These are phyloP conservation scores for Amanita molliuscula DNA, from an alignment of 768 basidiomycete species.

Conservation along the genomic window DNA sequence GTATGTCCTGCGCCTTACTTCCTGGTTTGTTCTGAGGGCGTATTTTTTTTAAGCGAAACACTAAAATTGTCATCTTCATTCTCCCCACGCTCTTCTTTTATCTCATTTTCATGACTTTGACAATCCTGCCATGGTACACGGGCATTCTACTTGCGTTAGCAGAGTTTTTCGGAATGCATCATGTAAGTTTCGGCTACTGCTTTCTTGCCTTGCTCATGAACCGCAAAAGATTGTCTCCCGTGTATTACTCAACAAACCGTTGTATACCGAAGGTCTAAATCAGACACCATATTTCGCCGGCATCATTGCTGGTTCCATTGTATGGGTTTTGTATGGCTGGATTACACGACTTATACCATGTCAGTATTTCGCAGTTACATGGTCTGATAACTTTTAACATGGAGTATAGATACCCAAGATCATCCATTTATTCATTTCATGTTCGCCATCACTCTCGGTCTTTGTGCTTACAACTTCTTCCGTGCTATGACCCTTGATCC, in stretches of 20 bases:
- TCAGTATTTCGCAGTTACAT: conserved; percentile 21
- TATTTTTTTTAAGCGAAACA: conserved; percentile 49
- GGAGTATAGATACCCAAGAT: conserved; percentile 55
- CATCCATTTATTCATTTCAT: conserved; percentile 67
- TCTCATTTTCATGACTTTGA: conserved; percentile 76
- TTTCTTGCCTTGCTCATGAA: conserved; percentile 7
- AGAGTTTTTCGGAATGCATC: conserved; percentile 89
- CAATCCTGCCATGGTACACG: conserved; percentile 84
- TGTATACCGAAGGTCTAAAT: conserved; percentile 74
- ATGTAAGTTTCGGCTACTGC: conserved; percentile 39
- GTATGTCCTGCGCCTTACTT: conserved; percentile 21
- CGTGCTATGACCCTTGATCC: conserved; percentile 83
- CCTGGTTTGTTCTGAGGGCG: background rate
- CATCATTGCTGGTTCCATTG: conserved; percentile 75
- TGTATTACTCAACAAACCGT: conserved; percentile 73
- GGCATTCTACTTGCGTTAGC: conserved; percentile 75
- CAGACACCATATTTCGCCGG: conserved; percentile 90
- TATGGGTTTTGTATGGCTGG: conserved; percentile 87
- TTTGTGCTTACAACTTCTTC: conserved; percentile 88
- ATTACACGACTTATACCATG: conserved; percentile 63
- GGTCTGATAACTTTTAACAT: background rate
- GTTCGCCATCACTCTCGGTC: conserved; percentile 58
- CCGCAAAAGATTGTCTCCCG: conserved; percentile 63
- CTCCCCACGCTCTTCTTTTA: conserved; percentile 74
- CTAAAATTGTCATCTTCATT: conserved; percentile 67